A percentile compares a stretch with the other conserved stretches of the same genome.
Conservation (phyloP, 2,329 filamentous ascomycete genomes). For the Diaporthe caulivora region DNA sequence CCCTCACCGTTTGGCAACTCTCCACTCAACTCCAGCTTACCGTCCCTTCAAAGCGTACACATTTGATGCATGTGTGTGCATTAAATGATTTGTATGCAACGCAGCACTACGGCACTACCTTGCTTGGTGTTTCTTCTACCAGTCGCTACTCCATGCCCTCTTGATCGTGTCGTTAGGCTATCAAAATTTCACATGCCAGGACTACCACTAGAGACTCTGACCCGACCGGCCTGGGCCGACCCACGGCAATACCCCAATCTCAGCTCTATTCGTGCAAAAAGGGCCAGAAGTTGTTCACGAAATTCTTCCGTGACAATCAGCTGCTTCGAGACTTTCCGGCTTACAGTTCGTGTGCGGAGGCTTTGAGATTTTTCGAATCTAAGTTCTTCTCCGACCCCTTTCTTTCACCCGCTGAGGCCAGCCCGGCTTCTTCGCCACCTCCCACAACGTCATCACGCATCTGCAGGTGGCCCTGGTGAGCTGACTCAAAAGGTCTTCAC, state of each 20-base stretch:
- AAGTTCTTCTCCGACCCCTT: not conserved
- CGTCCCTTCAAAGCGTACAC: not conserved
- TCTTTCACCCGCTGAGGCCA: not conserved
- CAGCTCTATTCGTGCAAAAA: not conserved
- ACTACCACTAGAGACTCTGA: not conserved
- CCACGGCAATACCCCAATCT: not conserved
- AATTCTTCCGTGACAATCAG: not conserved
- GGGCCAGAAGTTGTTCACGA: not conserved
- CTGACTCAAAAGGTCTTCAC: constrained; percentile 10
- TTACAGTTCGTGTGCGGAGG: not conserved
- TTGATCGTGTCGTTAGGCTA: not conserved
- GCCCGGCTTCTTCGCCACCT: constrained; percentile 22
- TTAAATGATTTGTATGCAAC: not conserved
- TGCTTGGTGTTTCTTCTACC: not conserved
- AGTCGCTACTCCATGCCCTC: too few relatives aligned
- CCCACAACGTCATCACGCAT: constrained; percentile 37
- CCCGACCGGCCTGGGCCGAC: not conserved
- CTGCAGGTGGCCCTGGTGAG: constrained; percentile 6
- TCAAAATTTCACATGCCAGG: constrained; percentile 28
- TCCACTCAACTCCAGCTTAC: not conserved
- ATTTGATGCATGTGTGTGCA: too few relatives aligned
- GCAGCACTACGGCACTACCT: not conserved
- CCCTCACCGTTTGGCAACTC: not conserved
- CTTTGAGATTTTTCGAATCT: not conserved
- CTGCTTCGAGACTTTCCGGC: not conserved